phyloP scores from a whole-genome alignment of 345 rosid species.

The Durio zibethinus region DNA sequence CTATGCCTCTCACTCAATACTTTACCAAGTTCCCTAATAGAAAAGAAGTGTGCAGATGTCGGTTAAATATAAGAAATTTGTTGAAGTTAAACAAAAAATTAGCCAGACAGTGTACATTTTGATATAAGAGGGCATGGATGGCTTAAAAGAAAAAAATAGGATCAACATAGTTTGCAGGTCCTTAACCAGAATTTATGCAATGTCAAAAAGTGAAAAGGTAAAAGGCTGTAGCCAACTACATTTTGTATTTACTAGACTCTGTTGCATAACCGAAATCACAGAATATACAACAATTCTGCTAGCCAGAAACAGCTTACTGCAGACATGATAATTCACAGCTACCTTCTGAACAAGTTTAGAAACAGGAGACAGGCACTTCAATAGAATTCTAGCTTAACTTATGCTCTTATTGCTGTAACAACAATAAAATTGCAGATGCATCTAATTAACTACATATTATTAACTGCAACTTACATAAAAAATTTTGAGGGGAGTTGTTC shows the following conservation, averaged over 20 bases:
- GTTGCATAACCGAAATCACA: neutral
- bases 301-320: neutral
- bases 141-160: neutral
- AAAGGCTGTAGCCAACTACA: neutral
- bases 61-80: neutral
- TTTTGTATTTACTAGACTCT: neutral
- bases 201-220: neutral
- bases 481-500: slow-evolving; percentile 35
- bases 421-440: neutral
- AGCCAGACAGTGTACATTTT: neutral
- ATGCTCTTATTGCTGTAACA: neutral
- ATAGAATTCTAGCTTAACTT: neutral
- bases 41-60: neutral
- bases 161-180: neutral
- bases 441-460: slow-evolving; percentile 1
- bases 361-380: neutral
- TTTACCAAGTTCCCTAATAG: neutral
- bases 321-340: neutral
- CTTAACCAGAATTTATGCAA: neutral
- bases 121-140: neutral
- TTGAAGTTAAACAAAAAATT: neutral
- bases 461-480: slow-evolving; percentile 47
- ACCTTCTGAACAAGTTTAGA: neutral
- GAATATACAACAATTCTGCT: neutral
- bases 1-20: neutral